Percentiles rank a stretch among this genome's conserved stretches.
phyloP scores from a whole-genome alignment of 345 rosid species.

The Fremontodendron californicum region DNA sequence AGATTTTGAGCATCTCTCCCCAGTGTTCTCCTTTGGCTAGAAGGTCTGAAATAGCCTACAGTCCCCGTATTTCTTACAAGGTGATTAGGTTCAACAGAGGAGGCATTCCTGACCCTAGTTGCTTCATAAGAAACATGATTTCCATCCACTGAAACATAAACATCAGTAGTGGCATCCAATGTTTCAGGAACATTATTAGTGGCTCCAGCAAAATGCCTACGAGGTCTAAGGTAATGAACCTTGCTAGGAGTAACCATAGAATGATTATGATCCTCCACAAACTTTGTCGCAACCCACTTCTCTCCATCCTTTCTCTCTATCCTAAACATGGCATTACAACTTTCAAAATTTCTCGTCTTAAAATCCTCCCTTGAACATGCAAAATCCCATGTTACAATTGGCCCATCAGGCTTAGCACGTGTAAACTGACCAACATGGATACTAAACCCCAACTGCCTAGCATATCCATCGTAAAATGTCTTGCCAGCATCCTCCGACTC shows the following conservation, averaged over 20 bases:
- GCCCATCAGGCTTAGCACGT: slow-evolving; percentile 59
- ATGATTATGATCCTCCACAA: slow-evolving; percentile 64
- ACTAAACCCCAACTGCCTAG: slow-evolving; percentile 44
- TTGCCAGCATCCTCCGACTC: slow-evolving; percentile 54
- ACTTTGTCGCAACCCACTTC: slow-evolving; percentile 52
- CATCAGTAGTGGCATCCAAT: slow-evolving; percentile 32
- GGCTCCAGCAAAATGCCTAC: slow-evolving; percentile 54
- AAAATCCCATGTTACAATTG: slow-evolving; percentile 54
- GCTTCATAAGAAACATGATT: slow-evolving; percentile 33
- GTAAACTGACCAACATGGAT: slow-evolving; percentile 50
- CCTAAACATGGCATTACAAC: slow-evolving; percentile 61
- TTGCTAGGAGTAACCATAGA: slow-evolving; percentile 35
- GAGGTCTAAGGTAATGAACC: slow-evolving; percentile 52
- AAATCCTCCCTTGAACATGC: slow-evolving; percentile 49
- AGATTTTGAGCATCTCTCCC: slow-evolving; percentile 65
- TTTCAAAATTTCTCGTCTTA: slow-evolving; percentile 50
- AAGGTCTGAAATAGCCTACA: slow-evolving; percentile 32
- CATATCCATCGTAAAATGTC: slow-evolving; percentile 47
- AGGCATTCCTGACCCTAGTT: slow-evolving; percentile 27
- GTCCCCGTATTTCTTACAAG: slow-evolving; percentile 28
- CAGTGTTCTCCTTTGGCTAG: slow-evolving; percentile 41
- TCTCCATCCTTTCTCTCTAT: slow-evolving; percentile 46
- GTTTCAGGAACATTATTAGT: slow-evolving; percentile 34
- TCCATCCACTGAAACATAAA: slow-evolving; percentile 35
- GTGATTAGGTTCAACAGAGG: slow-evolving; percentile 32